These are phyloP conservation scores for Gossypium lobatum DNA, from an alignment of 441 rosid genomes.

Conservation along the genomic window DNA sequence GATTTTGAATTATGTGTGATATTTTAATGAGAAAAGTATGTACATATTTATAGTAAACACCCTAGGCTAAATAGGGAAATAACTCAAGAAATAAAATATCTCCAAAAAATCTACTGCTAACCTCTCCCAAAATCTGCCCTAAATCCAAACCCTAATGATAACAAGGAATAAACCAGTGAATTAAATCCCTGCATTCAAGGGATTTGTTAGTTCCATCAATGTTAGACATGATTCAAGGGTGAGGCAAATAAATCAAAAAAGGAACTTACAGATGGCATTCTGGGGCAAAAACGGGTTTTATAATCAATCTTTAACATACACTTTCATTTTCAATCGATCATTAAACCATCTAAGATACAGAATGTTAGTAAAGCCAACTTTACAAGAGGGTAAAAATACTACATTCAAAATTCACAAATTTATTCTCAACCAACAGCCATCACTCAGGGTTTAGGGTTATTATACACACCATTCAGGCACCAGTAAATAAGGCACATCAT, in stretches of 20 bases:
- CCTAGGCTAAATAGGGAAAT: neutral
- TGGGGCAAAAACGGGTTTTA: neutral
- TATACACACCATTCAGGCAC: neutral
- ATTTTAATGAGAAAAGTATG: neutral
- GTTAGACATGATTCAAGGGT: neutral
- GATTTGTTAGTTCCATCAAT: neutral
- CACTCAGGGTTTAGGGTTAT: neutral
- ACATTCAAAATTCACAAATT: neutral
- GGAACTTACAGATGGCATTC: neutral
- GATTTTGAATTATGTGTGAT: neutral
- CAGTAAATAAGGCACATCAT: neutral
- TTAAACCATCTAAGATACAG: neutral
- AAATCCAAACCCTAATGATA: neutral
- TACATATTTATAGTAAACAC: neutral
- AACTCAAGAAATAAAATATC: neutral
- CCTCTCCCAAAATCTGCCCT: neutral
- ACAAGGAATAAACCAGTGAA: neutral
- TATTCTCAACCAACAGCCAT: neutral
- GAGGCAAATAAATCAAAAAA: neutral
- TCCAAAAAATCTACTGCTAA: neutral
- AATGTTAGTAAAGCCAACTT: conserved; percentile 2
- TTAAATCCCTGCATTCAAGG: neutral
- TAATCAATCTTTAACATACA: neutral
- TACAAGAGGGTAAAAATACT: neutral
- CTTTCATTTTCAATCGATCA: conserved; percentile 2